Base-by-base conservation (phyloP, 2,329 filamentous ascomycete genomes). In the Fusarium pseudocircinatum region DNA sequence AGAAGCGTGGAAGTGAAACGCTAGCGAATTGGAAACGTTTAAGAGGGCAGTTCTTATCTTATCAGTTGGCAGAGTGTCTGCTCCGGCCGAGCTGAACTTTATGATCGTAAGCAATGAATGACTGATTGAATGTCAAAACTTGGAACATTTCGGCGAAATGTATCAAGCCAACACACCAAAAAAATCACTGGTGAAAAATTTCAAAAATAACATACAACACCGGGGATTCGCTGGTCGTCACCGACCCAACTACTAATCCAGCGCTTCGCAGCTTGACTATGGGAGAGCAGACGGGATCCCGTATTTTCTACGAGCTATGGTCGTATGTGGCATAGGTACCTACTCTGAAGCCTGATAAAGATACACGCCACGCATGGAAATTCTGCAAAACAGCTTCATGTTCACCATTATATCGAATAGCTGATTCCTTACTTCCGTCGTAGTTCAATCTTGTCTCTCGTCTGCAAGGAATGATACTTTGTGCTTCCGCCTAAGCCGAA, bases 261-360 rank as follows among this genome's bases (percentile, higher is more conserved):
- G 49, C 49, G 49, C 34, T 53, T 37, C 49, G 49, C 37, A 54
- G 47, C 37, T 54, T 60, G 49, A 43, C 58, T 43, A 43, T 54
- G 47, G 58, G 58, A 60, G 47, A 60, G 58, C 58, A 30, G 39
- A 47, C 63, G 63, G 57, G 58, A 66, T 58, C 50, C 37, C 20
- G 37, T 39, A 22, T 39, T 39, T 39, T 39, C 37, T 39, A 22
- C 37, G 37, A 40, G 39, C 39, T n/a, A n/a, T 40, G 64, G 53
- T 43, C 60, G 60, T 65, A 67, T 67, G 60, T 67, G 15, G 15
- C 16, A 26, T 26, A 0, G 0, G 1, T 0, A 2, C 2, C 2
- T 13, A 6, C 42, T 18, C 5, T 1, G 0, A 18, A 1, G 0
- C 16, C 6, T 22, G 1, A 4, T 46, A 4, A 22, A 14, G 43